phyloP scores from a whole-genome alignment of 352 stramenopile genomes.

The Globisporangium barbulae region DNA sequence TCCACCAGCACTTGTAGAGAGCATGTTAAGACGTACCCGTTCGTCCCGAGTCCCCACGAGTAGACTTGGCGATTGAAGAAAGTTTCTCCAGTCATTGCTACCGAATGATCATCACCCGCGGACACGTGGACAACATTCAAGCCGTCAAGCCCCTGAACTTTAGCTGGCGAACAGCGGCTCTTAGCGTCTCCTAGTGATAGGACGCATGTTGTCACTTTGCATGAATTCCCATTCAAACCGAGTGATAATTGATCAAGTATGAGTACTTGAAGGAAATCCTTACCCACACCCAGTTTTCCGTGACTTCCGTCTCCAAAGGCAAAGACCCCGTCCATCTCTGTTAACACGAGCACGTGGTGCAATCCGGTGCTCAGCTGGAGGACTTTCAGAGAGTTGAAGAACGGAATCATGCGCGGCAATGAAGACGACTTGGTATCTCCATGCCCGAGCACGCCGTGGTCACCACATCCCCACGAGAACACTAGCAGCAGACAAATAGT shows the following conservation, averaged over 20 bases:
- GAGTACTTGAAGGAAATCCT: not conserved
- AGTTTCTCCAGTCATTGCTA: constrained; percentile 59
- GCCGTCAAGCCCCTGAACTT: constrained; percentile 43
- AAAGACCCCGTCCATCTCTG: constrained; percentile 63
- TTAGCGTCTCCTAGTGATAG: constrained; percentile 37
- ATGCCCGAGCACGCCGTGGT: constrained; percentile 57
- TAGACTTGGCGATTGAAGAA: constrained; percentile 77
- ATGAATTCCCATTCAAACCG: not conserved
- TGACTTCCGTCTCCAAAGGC: constrained; percentile 61
- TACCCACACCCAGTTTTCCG: constrained; percentile 66
- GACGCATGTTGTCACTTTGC: not conserved
- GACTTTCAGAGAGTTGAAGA: constrained; percentile 59
- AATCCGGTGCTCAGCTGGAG: constrained; percentile 48
- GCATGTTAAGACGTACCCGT: constrained; percentile 39
- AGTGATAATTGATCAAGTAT: not conserved
- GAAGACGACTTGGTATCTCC: constrained; percentile 39
- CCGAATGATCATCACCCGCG: constrained; percentile 67
- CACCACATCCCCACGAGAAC: constrained; percentile 65
- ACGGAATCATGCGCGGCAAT: constrained; percentile 39
- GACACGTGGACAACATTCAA: constrained; percentile 54
- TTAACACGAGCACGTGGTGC: constrained; percentile 68
- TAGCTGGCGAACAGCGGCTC: constrained; percentile 31
- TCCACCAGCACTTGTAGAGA: too few species aligned
- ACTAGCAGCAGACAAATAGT: constrained; percentile 26
- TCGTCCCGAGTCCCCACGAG: constrained; percentile 62